These are phyloP conservation scores for Saccharomyces hybrid DNA, from an alignment of 1,139 yeast species.

Conservation along the genomic window DNA sequence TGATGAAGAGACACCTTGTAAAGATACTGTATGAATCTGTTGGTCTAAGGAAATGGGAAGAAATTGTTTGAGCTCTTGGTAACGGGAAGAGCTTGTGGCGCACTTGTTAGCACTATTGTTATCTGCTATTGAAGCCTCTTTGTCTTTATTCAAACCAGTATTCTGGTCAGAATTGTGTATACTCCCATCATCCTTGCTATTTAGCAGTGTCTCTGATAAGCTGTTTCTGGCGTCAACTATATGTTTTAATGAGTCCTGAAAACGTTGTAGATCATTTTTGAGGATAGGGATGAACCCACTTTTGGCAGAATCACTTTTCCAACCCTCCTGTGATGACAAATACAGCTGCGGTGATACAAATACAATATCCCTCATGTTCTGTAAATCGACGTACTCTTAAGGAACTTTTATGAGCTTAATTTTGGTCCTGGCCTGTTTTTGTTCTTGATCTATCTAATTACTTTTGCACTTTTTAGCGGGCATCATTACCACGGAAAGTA, in stretches of 20 bases:
- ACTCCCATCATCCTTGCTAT: not conserved
- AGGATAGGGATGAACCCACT: constrained; percentile 27
- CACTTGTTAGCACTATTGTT: not conserved
- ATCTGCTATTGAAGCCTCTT: not conserved
- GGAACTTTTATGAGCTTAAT: not conserved
- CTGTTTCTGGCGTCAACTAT: not conserved
- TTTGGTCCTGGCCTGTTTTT: not conserved
- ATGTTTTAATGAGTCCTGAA: constrained; percentile 15
- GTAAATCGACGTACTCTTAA: not conserved
- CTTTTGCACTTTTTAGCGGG: not conserved
- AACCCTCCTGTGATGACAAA: constrained; percentile 13
- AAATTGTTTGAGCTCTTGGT: constrained; percentile 19
- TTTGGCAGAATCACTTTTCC: constrained; percentile 21
- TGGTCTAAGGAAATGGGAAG: constrained; percentile 23
- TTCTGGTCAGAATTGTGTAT: not conserved
- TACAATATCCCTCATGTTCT: constrained; percentile 11
- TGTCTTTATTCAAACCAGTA: not conserved
- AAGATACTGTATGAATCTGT: constrained; percentile 21
- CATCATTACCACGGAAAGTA: not conserved
- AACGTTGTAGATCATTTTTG: constrained; percentile 19
- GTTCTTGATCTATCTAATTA: not conserved
- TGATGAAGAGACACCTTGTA: constrained; percentile 12
- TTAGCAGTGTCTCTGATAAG: not conserved
- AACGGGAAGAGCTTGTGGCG: constrained; percentile 1
- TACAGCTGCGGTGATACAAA: constrained; percentile 26